Evolutionary conservation across 2,329 filamentous ascomycete species (phyloP), one percentile per base, ranked within the genome.

Genomic region (Elsinoe australis): DNA sequence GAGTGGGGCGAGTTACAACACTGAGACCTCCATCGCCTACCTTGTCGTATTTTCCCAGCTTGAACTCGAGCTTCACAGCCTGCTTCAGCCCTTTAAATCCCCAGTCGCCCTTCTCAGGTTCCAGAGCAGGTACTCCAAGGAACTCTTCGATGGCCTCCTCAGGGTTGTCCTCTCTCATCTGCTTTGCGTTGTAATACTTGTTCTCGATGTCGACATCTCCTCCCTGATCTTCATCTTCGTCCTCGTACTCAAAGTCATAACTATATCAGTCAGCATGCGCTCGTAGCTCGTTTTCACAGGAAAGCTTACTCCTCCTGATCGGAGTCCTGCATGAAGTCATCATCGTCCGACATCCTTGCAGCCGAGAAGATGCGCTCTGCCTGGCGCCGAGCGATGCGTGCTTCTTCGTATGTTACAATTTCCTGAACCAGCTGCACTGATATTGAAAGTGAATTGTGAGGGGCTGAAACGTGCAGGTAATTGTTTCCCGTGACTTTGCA

Each of bases 151-250:
- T 85, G 1, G 92, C 92, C 57, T 87, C 87, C 60, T 92, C 80
- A 0, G 90, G 88, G 50, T 89, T 87, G 53, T 83, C 82, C 34
- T 75, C 74, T 72, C 96, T 98, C 64, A 94, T 82, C 70, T 96
- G 90, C 70, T 98, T 98, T 34, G 92, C 92, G 68, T 95, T 96
- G 76, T 96, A 98, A 73, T 98, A 98, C 71, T 95, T 95, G 73
- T 98, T 98, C 66, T 98, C 92, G 64, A 96, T 94, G 57, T 90
- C 88, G 59, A 95, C 85, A 64, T 95, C 87, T 50, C 83, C 88
- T 24, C 78, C 80, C 50, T 95, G 83, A 34, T 94, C 86, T 41
- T 92, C 88, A 49, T 95, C 87, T 55, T 88, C 87, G 58, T 88
- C 92, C 64, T 95, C 90, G 67, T 95, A 96, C 62, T 96, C 90